Evolutionary conservation across 306 rosid species (phyloP).

Genomic region (Medicago truncatula): DNA sequence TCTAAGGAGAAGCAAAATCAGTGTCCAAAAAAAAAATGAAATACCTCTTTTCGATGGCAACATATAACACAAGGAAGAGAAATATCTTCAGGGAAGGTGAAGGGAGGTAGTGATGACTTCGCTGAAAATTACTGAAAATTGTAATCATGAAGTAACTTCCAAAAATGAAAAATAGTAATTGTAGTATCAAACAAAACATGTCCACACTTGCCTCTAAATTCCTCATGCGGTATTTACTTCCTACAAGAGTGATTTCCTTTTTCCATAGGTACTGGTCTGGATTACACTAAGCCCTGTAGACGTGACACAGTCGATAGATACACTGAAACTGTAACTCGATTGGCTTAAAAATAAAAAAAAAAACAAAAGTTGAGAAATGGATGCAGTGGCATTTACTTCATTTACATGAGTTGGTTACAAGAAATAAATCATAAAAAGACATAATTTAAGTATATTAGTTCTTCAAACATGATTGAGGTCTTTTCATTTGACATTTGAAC

Average conservation of each 20-base stretch:
- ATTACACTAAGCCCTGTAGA: slow-evolving; percentile 85
- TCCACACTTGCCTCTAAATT: slow-evolving; percentile 99
- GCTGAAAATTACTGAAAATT: slow-evolving; percentile 43
- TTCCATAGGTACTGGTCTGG: slow-evolving; percentile 99
- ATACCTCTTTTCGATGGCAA: slow-evolving; percentile 97
- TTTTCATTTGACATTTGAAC: background rate
- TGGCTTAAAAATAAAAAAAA: background rate
- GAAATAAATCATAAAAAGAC: background rate
- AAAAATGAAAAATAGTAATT: slow-evolving; percentile 19
- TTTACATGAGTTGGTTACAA: no score
- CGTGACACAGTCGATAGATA: slow-evolving; percentile 36
- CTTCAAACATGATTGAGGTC: background rate
- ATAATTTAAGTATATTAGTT: background rate
- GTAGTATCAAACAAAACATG: slow-evolving; percentile 38
- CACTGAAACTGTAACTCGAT: slow-evolving; percentile 23
- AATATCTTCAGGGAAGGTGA: slow-evolving; percentile 70
- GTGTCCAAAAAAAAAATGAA: slow-evolving; percentile 24
- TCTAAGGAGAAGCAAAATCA: slow-evolving; percentile 3
- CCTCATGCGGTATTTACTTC: slow-evolving; percentile 79
- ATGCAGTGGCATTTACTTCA: no score
- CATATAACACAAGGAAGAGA: slow-evolving; percentile 94
- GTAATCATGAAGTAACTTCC: slow-evolving; percentile 35
- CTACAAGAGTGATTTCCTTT: slow-evolving; percentile 80
- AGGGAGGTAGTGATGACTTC: slow-evolving; percentile 87
- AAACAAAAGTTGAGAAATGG: no score